phyloP scores from a whole-genome alignment of 2,329 filamentous ascomycete species.

The Colletotrichum spaethianum region DNA sequence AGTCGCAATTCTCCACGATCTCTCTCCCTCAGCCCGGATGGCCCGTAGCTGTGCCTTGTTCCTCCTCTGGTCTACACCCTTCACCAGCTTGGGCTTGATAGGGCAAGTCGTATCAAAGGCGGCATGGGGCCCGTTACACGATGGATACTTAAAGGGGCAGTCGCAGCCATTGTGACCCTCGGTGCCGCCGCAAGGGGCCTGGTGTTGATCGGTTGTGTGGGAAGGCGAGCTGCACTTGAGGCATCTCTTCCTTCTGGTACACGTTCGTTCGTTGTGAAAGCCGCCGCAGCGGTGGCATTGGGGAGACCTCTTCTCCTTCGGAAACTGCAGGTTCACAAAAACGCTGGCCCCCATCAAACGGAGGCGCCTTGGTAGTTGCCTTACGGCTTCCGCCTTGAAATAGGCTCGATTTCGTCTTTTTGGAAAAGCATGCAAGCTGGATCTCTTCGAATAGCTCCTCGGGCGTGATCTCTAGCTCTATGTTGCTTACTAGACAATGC shows the following conservation, averaged over 20 bases:
- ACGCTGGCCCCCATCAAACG: slow-evolving; percentile 11
- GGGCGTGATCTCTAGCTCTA: not conserved
- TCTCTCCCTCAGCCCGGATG: slow-evolving; percentile 1
- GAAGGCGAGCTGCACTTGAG: slow-evolving; percentile 17
- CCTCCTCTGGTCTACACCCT: slow-evolving; percentile 25
- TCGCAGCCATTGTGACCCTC: not conserved
- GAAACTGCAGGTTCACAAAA: slow-evolving; percentile 13
- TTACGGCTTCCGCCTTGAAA: slow-evolving; percentile 10
- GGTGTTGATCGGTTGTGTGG: slow-evolving; percentile 42
- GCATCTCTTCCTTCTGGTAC: slow-evolving; percentile 18
- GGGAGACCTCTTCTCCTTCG: slow-evolving; percentile 12
- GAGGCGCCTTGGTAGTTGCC: slow-evolving; percentile 15
- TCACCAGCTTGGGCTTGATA: slow-evolving; percentile 1
- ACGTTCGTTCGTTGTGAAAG: slow-evolving; percentile 13
- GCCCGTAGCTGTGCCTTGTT: slow-evolving; percentile 28
- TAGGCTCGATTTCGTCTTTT: slow-evolving; percentile 10
- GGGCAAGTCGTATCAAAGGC: not conserved
- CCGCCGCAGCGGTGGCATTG: slow-evolving; percentile 1
- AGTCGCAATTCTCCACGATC: slow-evolving; percentile 2
- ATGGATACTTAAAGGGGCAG: slow-evolving; percentile 3
- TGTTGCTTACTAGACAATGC: not conserved
- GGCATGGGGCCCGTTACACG: not conserved
- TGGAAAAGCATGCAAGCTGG: slow-evolving; percentile 1
- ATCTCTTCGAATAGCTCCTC: slow-evolving; percentile 6
- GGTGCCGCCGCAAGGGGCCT: not conserved